Evolutionary conservation across 768 basidiomycete species (phyloP), one percentile per base, ranked within the genome.

Genomic region (Flagelloscypha sp.): DNA sequence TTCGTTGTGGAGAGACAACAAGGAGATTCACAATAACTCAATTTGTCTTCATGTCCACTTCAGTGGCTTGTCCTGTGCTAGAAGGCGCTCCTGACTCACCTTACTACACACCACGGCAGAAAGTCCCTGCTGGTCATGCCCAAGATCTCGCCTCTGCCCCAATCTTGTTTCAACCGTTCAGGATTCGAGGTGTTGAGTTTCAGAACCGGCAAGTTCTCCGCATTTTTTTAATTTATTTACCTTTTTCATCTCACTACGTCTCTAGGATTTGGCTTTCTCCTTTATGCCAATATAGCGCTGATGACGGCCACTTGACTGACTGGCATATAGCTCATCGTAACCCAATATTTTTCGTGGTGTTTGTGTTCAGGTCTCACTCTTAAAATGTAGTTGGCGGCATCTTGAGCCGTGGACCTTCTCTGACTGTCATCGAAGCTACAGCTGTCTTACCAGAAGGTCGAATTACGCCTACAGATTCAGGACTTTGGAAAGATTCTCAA

Each of bases 301-400:
- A 73, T 20, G 54, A 76, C 57, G 78, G 76, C 20, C 57, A 48
- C 45, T 27, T 68, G 7, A 70, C 68, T 0, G 50, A 68, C 15
- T 80, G 77, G 76, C 76, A 79, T 42, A 49, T 65, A 40, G 72
- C 72, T 3, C 77, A 79, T 49, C 65, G 84, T 57, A 72, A 66
- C 54, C 20, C 18, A 53, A 10, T 52, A 47, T 6, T 35, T 48
- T 49, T 31, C 40, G 50, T 52, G 18, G 36, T 40, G 48, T 20
- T 4, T 13, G 37, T 41, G n/a, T 15, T 15, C 3, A 27, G 21
- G 43, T 35, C n/a, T n/a, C n/a, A n/a, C n/a, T n/a, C n/a, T n/a
- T n/a, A n/a, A n/a, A n/a, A n/a, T n/a, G n/a, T 28, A 76, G 74
- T 75, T 29, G 69, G 70, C 1, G 70, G 70, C 3, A 72, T 77